A percentile compares a stretch with the other conserved stretches of the same genome.
Conservation (phyloP, 495 filamentous ascomycete genomes). For the Neurospora sublineolata region DNA sequence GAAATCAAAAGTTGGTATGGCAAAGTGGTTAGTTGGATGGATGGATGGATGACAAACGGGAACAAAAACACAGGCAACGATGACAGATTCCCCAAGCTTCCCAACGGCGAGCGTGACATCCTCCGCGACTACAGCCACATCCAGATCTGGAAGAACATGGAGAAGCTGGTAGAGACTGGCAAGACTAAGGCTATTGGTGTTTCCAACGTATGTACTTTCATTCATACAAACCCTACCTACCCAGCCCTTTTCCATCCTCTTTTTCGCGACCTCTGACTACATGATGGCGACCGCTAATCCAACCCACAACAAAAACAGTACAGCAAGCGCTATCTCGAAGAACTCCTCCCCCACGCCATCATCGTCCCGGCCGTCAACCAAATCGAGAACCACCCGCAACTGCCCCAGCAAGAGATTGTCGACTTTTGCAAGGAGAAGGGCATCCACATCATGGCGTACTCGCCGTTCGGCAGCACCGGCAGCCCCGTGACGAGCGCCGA, state of each 20-base stretch:
- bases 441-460: conserved; percentile 68
- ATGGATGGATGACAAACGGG: background rate
- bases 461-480: conserved; percentile 67
- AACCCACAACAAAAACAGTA: conserved; percentile 30
- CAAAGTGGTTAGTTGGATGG: too few species aligned
- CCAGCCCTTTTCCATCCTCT: background rate
- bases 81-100: conserved; percentile 60
- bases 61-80: conserved; percentile 49
- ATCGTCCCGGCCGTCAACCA: conserved; percentile 78
- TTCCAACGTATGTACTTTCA: conserved; percentile 40
- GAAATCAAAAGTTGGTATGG: too few species aligned
- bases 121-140: conserved; percentile 52
- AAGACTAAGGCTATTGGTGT: conserved; percentile 73
- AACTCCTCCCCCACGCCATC: conserved; percentile 54
- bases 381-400: conserved; percentile 77
- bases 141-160: conserved; percentile 72
- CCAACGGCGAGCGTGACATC: conserved; percentile 60
- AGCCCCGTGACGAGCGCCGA: conserved; percentile 59
- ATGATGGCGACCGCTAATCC: background rate
- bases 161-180: conserved; percentile 53
- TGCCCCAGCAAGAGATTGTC: conserved; percentile 81
- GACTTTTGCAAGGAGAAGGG: conserved; percentile 63
- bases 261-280: background rate
- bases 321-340: conserved; percentile 57
- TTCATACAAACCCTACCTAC: background rate